Percentiles rank a stretch among this genome's conserved stretches.
Evolutionary conservation across 2,329 filamentous ascomycete genomes (phyloP).

Genomic region (Alternaria gaisen): DNA sequence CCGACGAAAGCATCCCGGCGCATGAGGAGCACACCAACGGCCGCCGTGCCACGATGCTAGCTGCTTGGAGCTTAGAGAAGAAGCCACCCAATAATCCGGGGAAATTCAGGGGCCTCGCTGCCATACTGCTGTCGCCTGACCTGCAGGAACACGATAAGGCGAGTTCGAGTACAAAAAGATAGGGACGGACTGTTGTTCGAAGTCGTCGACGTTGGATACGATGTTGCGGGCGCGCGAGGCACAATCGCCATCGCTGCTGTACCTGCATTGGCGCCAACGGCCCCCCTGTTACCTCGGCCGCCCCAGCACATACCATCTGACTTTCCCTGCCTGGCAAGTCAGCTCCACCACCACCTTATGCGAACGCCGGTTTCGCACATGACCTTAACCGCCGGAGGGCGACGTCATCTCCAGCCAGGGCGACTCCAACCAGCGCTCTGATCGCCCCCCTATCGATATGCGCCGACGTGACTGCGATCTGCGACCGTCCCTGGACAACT

Average conservation of each 20-base stretch:
- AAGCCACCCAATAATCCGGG: constrained; percentile 47
- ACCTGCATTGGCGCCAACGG: constrained; percentile 6
- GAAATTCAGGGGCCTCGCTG: constrained; percentile 46
- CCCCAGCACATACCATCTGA: constrained; percentile 14
- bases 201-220: constrained; percentile 10
- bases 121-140: constrained; percentile 12
- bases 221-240: background rate
- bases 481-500: constrained; percentile 1
- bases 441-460: constrained; percentile 7
- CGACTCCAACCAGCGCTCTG: background rate
- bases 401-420: constrained; percentile 25
- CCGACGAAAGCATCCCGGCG: constrained; percentile 25
- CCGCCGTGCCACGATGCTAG: constrained; percentile 28
- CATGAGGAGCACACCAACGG: constrained; percentile 34
- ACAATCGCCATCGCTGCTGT: background rate
- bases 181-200: constrained; percentile 8
- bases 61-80: constrained; percentile 25
- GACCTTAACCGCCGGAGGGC: constrained; percentile 16
- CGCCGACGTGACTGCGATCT: constrained; percentile 5
- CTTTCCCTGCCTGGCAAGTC: background rate
- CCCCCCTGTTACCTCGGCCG: constrained; percentile 13
- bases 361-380: constrained; percentile 23
- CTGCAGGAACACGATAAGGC: background rate
- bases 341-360: constrained; percentile 4
- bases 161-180: constrained; percentile 11